Evolutionary conservation across 306 rosid species (phyloP), one percentile per base, ranked within the genome.

Genomic region (Betula pendula): DNA sequence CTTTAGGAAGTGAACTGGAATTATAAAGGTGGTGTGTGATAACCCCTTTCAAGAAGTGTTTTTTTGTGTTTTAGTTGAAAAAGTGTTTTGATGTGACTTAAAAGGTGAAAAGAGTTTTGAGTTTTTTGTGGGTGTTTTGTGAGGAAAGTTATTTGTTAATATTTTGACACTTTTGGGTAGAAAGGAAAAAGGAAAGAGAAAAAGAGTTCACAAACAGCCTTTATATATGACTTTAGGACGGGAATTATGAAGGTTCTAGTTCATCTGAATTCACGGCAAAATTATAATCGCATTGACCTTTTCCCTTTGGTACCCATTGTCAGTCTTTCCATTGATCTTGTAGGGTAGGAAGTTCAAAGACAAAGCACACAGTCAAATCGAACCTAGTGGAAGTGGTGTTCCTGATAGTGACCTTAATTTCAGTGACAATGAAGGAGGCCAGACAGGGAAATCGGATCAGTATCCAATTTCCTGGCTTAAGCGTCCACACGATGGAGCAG

Each of bases 401-500:
- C 93, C 97, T 24, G 97, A 96, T 63, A 88, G 91, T 72, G 98
- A 90, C 75, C 89, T 88, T 77, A 92, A 87, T 85, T 87, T 96
- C 71, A 93, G 99, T 78, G 98, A 96, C 82, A 87, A 91, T 77
- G 99, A 96, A 86, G 87, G 79, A 29, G 88, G 87, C 72, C 90
- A 87, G 83, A 85, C 82, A 29, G 94, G 89, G 76, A 90, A 90
- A 66, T 82, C 92, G 68, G 97, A 91, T 70, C 97, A 84, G 73
- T 65, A 89, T 83, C 96, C 96, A 4, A 75, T 90, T 48, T 86
- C 94, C 62, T 92, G 93, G 93, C 88, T 87, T 67, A 96, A 89
- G 90, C 98, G 99, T 71, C 93, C 93, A 38, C 75, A 79, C 79
- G 98, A 96, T 79, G 99, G 99, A 79, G 99, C 99, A 40, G 99